Percentiles rank a stretch among this genome's conserved stretches.
Evolutionary conservation across 1,284 basidiomycete genomes (phyloP).

Genomic region (Sporisorium iseilematis-ciliati): DNA sequence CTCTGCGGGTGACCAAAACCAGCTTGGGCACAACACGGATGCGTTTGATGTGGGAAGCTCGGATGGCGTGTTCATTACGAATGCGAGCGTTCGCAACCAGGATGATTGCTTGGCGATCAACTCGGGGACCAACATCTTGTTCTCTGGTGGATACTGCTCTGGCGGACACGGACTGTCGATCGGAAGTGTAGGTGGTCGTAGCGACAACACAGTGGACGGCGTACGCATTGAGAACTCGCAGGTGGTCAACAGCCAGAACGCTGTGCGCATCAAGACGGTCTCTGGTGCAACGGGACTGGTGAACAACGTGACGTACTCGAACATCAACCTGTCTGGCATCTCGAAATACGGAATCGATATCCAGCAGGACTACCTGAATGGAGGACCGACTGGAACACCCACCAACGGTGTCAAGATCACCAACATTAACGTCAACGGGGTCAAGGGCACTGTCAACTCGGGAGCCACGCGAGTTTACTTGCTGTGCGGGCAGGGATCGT

Average conservation of each 20-base stretch:
- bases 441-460: conserved; percentile 28
- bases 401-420: conserved; percentile 40
- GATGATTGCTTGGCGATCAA: conserved; percentile 50
- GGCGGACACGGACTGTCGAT: conserved; percentile 50
- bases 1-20: conserved; percentile 14
- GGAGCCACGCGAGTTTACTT: conserved; percentile 20
- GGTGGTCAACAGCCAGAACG: conserved; percentile 31
- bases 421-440: conserved; percentile 26
- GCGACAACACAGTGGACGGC: conserved; percentile 36
- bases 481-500: conserved; percentile 30
- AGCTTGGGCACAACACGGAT: conserved; percentile 44
- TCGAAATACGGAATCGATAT: conserved; percentile 36
- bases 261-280: conserved; percentile 46
- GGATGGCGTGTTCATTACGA: conserved; percentile 25
- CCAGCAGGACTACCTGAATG: conserved; percentile 43
- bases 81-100: conserved; percentile 30
- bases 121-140: conserved; percentile 34
- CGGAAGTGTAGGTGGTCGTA: conserved; percentile 36
- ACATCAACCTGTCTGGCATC: conserved; percentile 27
- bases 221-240: conserved; percentile 25
- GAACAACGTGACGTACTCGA: conserved; percentile 38
- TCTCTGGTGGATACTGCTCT: conserved; percentile 23
- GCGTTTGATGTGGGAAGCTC: conserved; percentile 41
- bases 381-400: conserved; percentile 23
- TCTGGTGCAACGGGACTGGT: conserved; percentile 31